Base-by-base conservation (phyloP, 768 basidiomycete species). In the Dictyophora rubrovolvata region DNA sequence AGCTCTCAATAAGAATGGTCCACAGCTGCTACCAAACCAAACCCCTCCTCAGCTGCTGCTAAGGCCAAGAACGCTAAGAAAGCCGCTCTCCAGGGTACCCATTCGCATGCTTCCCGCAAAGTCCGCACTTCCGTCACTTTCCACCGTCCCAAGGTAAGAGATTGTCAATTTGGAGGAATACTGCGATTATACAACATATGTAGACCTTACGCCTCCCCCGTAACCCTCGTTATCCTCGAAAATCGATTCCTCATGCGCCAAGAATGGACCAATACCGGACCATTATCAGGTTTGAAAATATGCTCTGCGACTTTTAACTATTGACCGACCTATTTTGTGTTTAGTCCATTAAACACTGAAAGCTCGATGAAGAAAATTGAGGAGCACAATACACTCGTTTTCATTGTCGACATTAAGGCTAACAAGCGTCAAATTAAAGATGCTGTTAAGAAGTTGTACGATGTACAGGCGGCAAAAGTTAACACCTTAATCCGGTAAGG, bases 361-460 rank as follows among this genome's bases (percentile, higher is more conserved):
- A 87, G 84, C 12, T 94, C 95, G 63, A 97, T 98, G 95, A 95
- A 97, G 84, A 96, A 99, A 84, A 99, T 99, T 60, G 95, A 99
- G 81, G 95, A 97, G 74, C 86, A 97, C 81, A 98, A 99, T 76
- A 99, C 96, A 34, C 83, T 98, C 60, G 96, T 99, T 61, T 99
- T 98, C 80, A 86, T 98, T 62, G 93, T 96, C 55, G 94, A 97
- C 74, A 69, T 97, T 73, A 86, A 84, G 71, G 78, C 92, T 65
- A 99, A 96, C 85, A 99, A 99, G 83, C 85, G 93, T 51, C 93
- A 99, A 75, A 98, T 98, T 79, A 95, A 93, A 84, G 92, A 97
- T 67, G 96, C 96, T 1, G 93, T 99, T 67, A 97, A 97, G 85
- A 96, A 96, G 83, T 74, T 99, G 67, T 98, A 97, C 74, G 94